Base-by-base conservation (phyloP, 768 basidiomycete genomes). In the Tricholoma furcatifolium region DNA sequence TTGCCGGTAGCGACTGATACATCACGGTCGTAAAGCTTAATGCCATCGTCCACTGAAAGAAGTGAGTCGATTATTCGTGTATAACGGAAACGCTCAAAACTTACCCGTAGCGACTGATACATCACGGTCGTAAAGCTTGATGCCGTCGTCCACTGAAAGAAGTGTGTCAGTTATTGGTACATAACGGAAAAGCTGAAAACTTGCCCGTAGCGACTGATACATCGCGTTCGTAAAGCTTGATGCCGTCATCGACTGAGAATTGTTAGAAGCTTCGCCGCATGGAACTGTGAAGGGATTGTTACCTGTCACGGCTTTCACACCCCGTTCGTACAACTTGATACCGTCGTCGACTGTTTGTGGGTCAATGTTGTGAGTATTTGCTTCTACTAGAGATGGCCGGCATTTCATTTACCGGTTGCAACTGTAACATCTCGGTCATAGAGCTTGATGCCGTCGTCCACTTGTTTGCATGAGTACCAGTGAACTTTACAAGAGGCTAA, bases 391-490 rank as follows among this genome's bases (percentile, higher is more conserved):
- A 40, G 39, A 40, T 9, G n/a, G n/a, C 42, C 14, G 23, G 10
- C 27, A 21, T 27, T 15, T 15, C 9, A 39, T n/a, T 39, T 38
- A 49, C 48, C 48, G 23, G 48, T 49, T 14, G 40, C 48, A 17
- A 27, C 48, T 21, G 40, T 49, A 8, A 49, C 48, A 27, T 31
- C 48, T 20, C 48, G 48, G 11, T 49, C 48, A 39, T 49, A 49
- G 39, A 49, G 48, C 27, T 49, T 49, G 38, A 49, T 49, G 39
- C 48, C 48, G 9, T 43, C 42, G 42, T 43, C 42, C 21, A 43
- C 42, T 38, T 15, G 36, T 38, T 15, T 38, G 36, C 36, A 38
- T 38, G 4, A 38, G 36, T 5, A 38, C 36, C 15, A 35, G 36
- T 15, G 18, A 18, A 18, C 5, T 15, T 14, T 38, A 18, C 14